Percentiles rank a stretch among this genome's conserved stretches.
These are phyloP conservation scores for Pulicaria dysenterica DNA, from an alignment of 129 eudicot genomes.

Conservation along the genomic window DNA sequence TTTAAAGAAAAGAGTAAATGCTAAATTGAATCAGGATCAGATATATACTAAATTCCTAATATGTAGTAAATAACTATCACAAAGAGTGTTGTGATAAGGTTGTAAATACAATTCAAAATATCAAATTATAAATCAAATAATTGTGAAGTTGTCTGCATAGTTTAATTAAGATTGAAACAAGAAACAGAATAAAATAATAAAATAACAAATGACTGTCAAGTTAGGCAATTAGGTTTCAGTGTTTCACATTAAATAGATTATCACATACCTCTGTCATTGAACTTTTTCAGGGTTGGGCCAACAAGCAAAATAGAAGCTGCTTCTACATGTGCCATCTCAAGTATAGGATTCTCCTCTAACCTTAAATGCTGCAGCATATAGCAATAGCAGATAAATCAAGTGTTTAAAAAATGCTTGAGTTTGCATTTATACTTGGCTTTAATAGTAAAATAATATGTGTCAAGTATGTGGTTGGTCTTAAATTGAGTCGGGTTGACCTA, in stretches of 20 bases:
- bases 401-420: neutral
- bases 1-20: neutral
- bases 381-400: conserved; percentile 24
- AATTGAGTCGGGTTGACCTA: no score
- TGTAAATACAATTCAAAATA: neutral
- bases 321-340: conserved; percentile 90
- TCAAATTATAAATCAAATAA: neutral
- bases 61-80: neutral
- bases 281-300: conserved; percentile 89
- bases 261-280: conserved; percentile 77
- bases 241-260: conserved; percentile 15
- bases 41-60: neutral
- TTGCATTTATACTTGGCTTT: no score
- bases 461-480: no score
- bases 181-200: neutral
- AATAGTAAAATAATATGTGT: no score
- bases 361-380: conserved; percentile 80
- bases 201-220: neutral
- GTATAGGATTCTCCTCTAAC: conserved; percentile 96
- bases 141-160: neutral
- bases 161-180: neutral
- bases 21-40: neutral
- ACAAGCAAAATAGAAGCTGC: conserved; percentile 96
- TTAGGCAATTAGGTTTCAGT: conserved; percentile 14
- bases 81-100: neutral